Conservation (phyloP, 768 basidiomycete species). For the Rhodotorula sphaerocarpa region DNA sequence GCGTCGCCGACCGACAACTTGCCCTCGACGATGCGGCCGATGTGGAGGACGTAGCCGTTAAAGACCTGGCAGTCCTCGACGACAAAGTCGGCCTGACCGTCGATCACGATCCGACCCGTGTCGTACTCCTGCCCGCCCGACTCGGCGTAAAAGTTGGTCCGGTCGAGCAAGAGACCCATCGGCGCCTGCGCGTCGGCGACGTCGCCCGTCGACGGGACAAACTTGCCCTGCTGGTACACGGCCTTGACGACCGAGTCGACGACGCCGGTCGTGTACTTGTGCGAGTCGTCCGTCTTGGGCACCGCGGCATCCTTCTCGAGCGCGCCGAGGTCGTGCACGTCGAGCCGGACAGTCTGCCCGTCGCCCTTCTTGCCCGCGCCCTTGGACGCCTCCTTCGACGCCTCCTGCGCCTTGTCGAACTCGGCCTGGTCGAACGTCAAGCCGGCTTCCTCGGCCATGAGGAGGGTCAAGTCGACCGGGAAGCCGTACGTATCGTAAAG, state of each 20-base stretch:
- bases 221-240: conserved; percentile 72
- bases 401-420: conserved; percentile 78
- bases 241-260: conserved; percentile 67
- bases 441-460: conserved; percentile 93
- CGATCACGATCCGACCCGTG: conserved; percentile 87
- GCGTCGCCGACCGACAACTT: conserved; percentile 65
- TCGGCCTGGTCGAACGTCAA: conserved; percentile 76
- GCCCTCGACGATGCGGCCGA: conserved; percentile 83
- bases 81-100: conserved; percentile 82
- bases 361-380: conserved; percentile 64
- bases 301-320: conserved; percentile 69
- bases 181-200: conserved; percentile 44
- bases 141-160: conserved; percentile 94
- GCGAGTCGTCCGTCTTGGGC: conserved; percentile 84
- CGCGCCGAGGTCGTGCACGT: conserved; percentile 85
- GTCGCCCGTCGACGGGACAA: conserved; percentile 48
- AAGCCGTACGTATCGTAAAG: conserved; percentile 98
- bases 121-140: conserved; percentile 96
- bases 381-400: conserved; percentile 86
- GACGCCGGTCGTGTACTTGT: conserved; percentile 77
- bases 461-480: conserved; percentile 85
- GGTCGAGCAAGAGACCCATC: conserved; percentile 83
- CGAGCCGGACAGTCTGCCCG: conserved; percentile 67
- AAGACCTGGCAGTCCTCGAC: conserved; percentile 88
- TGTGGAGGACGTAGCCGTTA: conserved; percentile 91